phyloP scores from a whole-genome alignment of 2,329 filamentous ascomycete species.

The Ilyonectria mors-panacis region DNA sequence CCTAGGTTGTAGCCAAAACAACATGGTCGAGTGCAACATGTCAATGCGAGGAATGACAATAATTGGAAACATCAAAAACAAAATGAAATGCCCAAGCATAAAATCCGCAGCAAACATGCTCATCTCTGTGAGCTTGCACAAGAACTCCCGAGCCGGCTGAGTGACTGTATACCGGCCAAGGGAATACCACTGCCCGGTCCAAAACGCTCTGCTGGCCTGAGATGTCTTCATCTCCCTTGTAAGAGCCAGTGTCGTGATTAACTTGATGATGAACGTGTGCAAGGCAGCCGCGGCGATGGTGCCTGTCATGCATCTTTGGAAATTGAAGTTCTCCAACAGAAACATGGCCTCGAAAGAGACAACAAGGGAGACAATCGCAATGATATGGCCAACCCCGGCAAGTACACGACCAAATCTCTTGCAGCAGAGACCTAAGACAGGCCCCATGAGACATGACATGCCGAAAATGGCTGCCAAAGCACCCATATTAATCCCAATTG shows the following conservation, averaged over 20 bases:
- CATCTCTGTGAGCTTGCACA: slow-evolving; percentile 98
- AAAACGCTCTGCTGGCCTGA: slow-evolving; percentile 97
- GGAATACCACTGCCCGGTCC: slow-evolving; percentile 99
- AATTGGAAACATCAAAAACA: slow-evolving; percentile 93
- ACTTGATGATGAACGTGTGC: slow-evolving; percentile 94
- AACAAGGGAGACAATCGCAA: slow-evolving; percentile 89
- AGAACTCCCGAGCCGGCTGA: slow-evolving; percentile 95
- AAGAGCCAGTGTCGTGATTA: slow-evolving; percentile 88
- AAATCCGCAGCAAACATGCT: slow-evolving; percentile 97
- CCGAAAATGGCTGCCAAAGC: slow-evolving; percentile 84
- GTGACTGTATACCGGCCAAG: slow-evolving; percentile 98
- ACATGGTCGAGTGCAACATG: slow-evolving; percentile 96
- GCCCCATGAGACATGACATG: slow-evolving; percentile 98
- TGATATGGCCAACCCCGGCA: slow-evolving; percentile 91
- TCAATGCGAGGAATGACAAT: slow-evolving; percentile 91
- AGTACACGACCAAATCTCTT: slow-evolving; percentile 98
- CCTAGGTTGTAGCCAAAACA: slow-evolving; percentile 99
- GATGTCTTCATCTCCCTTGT: slow-evolving; percentile 98
- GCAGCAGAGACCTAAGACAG: slow-evolving; percentile 97
- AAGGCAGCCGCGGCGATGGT: slow-evolving; percentile 95
- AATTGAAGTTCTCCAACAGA: slow-evolving; percentile 90
- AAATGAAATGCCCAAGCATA: slow-evolving; percentile 87
- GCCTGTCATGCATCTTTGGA: slow-evolving; percentile 84
- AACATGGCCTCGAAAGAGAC: slow-evolving; percentile 96
- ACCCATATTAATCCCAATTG: slow-evolving; percentile 91